Evolutionary conservation across 202 grass and related monocot genomes (phyloP), one percentile per base, ranked within the genome.

Genomic region (Bolboschoenoplectus hybrid): DNA sequence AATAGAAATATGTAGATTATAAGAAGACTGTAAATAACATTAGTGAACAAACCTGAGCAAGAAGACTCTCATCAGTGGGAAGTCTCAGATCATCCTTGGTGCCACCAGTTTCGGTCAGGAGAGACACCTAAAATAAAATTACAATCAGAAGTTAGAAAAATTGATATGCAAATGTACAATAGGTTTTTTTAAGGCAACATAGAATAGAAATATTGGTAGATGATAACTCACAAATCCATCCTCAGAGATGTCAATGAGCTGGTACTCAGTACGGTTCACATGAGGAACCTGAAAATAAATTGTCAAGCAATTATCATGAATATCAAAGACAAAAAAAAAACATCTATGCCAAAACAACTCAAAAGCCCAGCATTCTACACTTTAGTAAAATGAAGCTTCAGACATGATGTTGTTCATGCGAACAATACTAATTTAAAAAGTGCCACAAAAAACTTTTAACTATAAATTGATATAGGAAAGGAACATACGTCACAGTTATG

Each of bases 401-500:
- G 26, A 26, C 26, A 26, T 26, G 26, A 26, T 26, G 26, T 26
- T 26, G 26, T 26, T 26, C 26, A 26, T 26, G 26, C 26, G 26
- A 26, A 26, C 26, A 26, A 26, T 26, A 26, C 26, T 26, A 0
- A 26, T 26, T 26, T 26, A 26, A 26, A 26, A 26, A 26, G 26
- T 26, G 26, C 26, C 26, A 26, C 26, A 26, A 26, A 26, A 26
- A 26, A 26, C 26, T 26, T 26, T 26, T 26, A 26, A 26, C 26
- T 26, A 26, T 26, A 26, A 26, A 26, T 26, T 26, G 26, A 26
- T 26, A 26, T 26, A 26, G 26, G 26, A 26, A 38, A 72, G 44
- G 17, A 81, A 81, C 95, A 89, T 87, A 95, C 93, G 77, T 98
- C 95, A 94, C 95, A 98, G 64, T 98, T 98, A 40, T 98, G 95